These are phyloP conservation scores for Exophiala sp. DNA, from an alignment of 2,329 filamentous ascomycete genomes.

Conservation along the genomic window DNA sequence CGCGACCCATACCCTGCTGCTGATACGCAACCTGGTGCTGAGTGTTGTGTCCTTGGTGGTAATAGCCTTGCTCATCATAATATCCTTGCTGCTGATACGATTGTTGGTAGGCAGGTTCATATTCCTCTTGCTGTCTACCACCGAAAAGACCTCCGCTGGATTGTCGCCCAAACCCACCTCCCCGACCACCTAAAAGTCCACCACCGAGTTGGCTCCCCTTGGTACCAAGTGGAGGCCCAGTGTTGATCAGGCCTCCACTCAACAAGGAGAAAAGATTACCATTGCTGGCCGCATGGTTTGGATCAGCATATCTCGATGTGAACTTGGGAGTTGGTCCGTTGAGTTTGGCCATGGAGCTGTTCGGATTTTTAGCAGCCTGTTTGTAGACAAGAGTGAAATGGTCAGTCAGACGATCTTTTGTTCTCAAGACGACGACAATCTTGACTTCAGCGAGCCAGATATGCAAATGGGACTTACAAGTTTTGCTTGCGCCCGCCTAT, in stretches of 20 bases:
- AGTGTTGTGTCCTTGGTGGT: not conserved
- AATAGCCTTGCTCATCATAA: not conserved
- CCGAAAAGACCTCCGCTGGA: too few species aligned
- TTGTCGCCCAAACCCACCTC: not conserved
- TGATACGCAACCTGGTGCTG: not conserved
- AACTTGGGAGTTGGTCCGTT: constrained; percentile 35
- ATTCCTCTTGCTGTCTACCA: not conserved
- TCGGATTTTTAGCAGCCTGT: constrained; percentile 37
- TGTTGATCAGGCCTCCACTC: constrained; percentile 38
- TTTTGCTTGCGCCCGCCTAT: constrained; percentile 45
- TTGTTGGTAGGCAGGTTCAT: not conserved
- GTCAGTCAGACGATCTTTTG: not conserved
- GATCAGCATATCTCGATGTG: constrained; percentile 49
- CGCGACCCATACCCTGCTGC: too few species aligned
- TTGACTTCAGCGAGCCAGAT: too few species aligned
- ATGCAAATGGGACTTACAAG: constrained; percentile 26
- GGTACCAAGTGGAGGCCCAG: not conserved
- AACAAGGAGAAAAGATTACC: constrained; percentile 47
- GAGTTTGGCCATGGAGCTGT: constrained; percentile 35
- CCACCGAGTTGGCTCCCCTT: not conserved
- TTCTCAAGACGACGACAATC: too few species aligned
- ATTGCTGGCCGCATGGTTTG: constrained; percentile 48
- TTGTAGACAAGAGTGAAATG: not conserved
- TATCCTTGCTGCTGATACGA: too few species aligned
- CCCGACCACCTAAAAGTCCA: constrained; percentile 2